These are phyloP conservation scores for Microbotryum saponariae DNA, from an alignment of 1,284 basidiomycete genomes.

Conservation along the genomic window DNA sequence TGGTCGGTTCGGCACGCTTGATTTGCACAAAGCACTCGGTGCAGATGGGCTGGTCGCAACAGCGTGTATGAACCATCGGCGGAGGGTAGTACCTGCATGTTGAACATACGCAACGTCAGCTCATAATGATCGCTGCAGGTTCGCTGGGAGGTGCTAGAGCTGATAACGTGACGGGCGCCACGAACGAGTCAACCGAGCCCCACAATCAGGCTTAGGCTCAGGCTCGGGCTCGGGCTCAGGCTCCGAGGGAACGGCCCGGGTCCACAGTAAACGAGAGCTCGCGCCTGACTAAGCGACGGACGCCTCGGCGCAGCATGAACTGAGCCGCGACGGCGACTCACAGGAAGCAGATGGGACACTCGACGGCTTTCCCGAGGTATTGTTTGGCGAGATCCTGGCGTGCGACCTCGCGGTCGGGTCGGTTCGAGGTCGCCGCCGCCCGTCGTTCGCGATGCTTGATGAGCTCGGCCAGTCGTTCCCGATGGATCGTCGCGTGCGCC, in stretches of 20 bases:
- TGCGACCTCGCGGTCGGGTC: too few species aligned
- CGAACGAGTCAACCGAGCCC: not conserved
- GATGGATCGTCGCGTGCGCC: slow-evolving; percentile 14
- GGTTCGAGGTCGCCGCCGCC: too few species aligned
- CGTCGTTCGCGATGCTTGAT: slow-evolving; percentile 17
- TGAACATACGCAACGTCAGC: slow-evolving; percentile 3
- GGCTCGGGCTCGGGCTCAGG: not conserved
- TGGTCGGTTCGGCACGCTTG: slow-evolving; percentile 86
- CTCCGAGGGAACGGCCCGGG: too few species aligned
- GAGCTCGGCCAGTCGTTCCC: slow-evolving; percentile 31
- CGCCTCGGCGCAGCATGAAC: too few species aligned
- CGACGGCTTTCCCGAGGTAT: slow-evolving; percentile 69
- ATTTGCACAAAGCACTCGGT: slow-evolving; percentile 99
- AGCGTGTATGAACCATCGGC: slow-evolving; percentile 92
- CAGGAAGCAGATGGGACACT: slow-evolving; percentile 99
- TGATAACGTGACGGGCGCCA: too few species aligned
- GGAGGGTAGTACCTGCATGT: slow-evolving; percentile 67
- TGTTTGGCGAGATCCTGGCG: slow-evolving; percentile 43
- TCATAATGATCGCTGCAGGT: too few species aligned
- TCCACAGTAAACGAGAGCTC: too few species aligned
- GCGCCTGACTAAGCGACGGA: too few species aligned
- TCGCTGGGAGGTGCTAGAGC: too few species aligned
- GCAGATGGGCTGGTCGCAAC: slow-evolving; percentile 96
- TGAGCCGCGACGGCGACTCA: slow-evolving; percentile 46
- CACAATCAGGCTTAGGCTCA: not conserved